phyloP scores from a whole-genome alignment of 106 monocot species.

The Platanthera guangdongensis region DNA sequence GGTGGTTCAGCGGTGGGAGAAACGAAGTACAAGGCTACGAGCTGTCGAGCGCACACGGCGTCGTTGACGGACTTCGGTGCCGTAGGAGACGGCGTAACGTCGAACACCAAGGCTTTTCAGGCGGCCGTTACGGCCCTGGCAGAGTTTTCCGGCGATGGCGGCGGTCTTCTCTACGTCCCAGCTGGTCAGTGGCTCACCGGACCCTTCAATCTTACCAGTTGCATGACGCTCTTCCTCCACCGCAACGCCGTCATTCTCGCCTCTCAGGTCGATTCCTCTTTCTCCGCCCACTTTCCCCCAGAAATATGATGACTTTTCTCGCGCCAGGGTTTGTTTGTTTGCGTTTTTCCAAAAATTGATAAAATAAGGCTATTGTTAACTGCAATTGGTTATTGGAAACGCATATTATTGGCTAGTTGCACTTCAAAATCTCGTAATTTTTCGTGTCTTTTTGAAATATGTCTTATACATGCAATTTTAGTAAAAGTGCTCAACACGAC shows the following conservation, averaged over 20 bases:
- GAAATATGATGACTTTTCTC: too few species aligned
- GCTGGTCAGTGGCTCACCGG: conserved; percentile 57
- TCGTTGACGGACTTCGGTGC: conserved; percentile 77
- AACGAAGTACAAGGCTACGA: conserved; percentile 15
- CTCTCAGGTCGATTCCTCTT: conserved; percentile 23
- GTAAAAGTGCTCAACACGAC: too few species aligned
- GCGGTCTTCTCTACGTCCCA: conserved; percentile 53
- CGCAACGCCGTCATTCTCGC: conserved; percentile 58
- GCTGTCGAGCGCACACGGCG: conserved; percentile 53
- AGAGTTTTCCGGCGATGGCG: conserved; percentile 29
- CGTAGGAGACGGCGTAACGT: conserved; percentile 68
- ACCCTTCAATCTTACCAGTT: conserved; percentile 54
- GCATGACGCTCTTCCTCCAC: conserved; percentile 59
- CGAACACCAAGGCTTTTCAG: conserved; percentile 67
- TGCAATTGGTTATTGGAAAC: too few species aligned
- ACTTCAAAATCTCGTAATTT: too few species aligned
- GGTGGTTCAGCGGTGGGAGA: background rate
- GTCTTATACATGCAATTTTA: too few species aligned
- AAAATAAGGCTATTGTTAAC: too few species aligned
- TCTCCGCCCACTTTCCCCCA: background rate
- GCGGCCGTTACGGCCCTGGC: conserved; percentile 35
- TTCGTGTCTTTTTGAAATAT: too few species aligned
- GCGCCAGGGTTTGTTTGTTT: too few species aligned
- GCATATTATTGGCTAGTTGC: too few species aligned
- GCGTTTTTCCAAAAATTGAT: too few species aligned